Percentiles rank a stretch among this genome's conserved stretches.
Conservation (phyloP, 148 eudicot genomes). For the Beta vulgaris region DNA sequence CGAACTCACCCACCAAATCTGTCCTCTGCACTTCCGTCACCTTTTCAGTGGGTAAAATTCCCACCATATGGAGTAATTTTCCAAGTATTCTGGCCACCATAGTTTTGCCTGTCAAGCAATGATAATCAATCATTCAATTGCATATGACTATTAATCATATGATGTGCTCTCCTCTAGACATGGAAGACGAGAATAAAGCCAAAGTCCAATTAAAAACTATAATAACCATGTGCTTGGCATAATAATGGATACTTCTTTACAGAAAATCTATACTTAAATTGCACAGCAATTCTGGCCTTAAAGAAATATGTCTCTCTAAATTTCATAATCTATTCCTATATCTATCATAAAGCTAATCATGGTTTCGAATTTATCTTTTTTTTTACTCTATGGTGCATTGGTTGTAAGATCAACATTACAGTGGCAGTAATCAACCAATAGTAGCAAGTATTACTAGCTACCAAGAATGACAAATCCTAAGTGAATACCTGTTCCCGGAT, state of each 20-base stretch:
- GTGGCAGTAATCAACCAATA: neutral
- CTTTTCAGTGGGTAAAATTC: conserved; percentile 83
- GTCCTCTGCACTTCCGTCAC: conserved; percentile 99
- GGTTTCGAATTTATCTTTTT: neutral
- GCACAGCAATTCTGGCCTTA: neutral
- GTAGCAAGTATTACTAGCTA: no score
- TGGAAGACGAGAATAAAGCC: conserved; percentile 1
- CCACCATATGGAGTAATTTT: conserved; percentile 89
- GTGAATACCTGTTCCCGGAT: conserved; percentile 91
- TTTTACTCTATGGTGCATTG: neutral
- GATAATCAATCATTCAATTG: conserved; percentile 1
- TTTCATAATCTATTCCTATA: neutral
- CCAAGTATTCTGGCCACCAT: conserved; percentile 99
- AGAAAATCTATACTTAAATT: neutral
- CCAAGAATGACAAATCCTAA: neutral
- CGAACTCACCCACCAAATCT: conserved; percentile 97
- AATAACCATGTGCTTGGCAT: neutral
- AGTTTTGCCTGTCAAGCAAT: conserved; percentile 68
- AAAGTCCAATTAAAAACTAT: neutral
- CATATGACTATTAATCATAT: neutral
- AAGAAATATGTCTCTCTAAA: neutral
- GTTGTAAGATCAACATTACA: neutral
- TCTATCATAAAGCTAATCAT: neutral
- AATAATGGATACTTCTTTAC: conserved; percentile 12
- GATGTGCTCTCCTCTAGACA: neutral